Evolutionary conservation across 1,284 basidiomycete genomes (phyloP).

Genomic region (Vanrija pseudolonga): DNA sequence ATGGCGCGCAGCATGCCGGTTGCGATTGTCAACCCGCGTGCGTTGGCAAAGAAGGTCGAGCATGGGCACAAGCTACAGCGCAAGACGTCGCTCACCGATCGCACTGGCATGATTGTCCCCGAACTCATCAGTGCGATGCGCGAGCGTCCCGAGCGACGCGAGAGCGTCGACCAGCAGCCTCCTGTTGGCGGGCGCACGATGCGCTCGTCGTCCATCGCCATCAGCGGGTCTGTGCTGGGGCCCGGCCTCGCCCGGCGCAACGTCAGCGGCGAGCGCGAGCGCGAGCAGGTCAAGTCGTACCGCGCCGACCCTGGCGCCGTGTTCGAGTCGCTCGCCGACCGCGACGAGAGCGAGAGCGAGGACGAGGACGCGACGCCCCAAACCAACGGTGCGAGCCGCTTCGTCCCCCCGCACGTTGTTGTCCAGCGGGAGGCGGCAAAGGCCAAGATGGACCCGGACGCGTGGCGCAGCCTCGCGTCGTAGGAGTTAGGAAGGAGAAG

Average conservation of each 20-base stretch:
- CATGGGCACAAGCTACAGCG: conserved; percentile 21
- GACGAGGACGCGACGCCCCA: conserved; percentile 9
- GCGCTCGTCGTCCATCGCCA: neutral
- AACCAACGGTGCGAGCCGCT: conserved; percentile 21
- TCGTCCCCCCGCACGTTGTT: conserved; percentile 43
- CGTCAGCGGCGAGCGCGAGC: conserved; percentile 30
- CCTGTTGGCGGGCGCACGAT: neutral
- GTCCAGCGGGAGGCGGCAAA: conserved; percentile 23
- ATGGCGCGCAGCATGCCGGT: conserved; percentile 45
- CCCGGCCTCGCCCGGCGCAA: conserved; percentile 10
- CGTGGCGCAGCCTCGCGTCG: conserved; percentile 32
- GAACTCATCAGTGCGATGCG: conserved; percentile 41
- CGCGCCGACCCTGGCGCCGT: conserved; percentile 38
- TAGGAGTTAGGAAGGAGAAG: neutral
- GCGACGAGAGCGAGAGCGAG: conserved; percentile 19
- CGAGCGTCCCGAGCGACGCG: conserved; percentile 9
- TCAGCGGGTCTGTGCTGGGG: neutral
- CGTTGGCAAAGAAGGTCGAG: neutral
- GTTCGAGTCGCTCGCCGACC: conserved; percentile 37
- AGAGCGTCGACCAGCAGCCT: neutral
- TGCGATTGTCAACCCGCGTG: conserved; percentile 22
- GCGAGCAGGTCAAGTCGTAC: conserved; percentile 30
- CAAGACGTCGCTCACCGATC: conserved; percentile 44
- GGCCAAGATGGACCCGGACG: conserved; percentile 22
- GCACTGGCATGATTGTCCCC: conserved; percentile 39